phyloP scores from a whole-genome alignment of 371 early-diverging fungal species.

The Mortierella sp. region DNA sequence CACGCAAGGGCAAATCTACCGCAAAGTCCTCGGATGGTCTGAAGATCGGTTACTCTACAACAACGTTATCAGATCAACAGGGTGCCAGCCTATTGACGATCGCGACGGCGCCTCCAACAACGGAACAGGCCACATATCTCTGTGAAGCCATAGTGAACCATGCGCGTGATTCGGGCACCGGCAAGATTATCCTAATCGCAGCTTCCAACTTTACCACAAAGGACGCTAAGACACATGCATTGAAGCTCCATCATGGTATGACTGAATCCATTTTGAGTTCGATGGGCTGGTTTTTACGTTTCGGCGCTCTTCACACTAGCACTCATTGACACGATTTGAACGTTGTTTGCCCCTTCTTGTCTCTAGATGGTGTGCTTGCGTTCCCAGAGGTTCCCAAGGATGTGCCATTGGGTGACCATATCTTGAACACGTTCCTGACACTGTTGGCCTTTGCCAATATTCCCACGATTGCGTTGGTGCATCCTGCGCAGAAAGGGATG shows the following conservation, averaged over 20 bases:
- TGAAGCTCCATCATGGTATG: constrained; percentile 27
- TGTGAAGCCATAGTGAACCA: constrained; percentile 43
- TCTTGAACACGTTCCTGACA: constrained; percentile 28
- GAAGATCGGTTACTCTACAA: constrained; percentile 9
- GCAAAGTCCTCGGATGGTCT: neutral
- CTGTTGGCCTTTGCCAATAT: constrained; percentile 24
- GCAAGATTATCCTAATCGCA: constrained; percentile 24
- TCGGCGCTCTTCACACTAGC: too few species aligned
- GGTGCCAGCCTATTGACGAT: constrained; percentile 24
- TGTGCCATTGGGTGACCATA: constrained; percentile 35
- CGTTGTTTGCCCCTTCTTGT: too few species aligned
- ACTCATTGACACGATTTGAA: too few species aligned
- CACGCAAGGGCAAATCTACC: constrained; percentile 2
- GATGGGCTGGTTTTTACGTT: too few species aligned
- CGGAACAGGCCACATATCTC: constrained; percentile 33
- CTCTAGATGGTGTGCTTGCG: constrained; percentile 4
- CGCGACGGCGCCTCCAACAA: constrained; percentile 24
- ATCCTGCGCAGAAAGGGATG: constrained; percentile 42
- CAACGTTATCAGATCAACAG: neutral
- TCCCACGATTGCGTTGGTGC: constrained; percentile 28
- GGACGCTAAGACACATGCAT: constrained; percentile 8
- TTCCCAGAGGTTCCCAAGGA: constrained; percentile 19
- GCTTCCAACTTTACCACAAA: constrained; percentile 28
- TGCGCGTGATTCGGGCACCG: constrained; percentile 20
- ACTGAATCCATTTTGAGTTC: too few species aligned